These are phyloP conservation scores for Tuber borchii DNA, from an alignment of 495 filamentous ascomycete genomes.

Conservation along the genomic window DNA sequence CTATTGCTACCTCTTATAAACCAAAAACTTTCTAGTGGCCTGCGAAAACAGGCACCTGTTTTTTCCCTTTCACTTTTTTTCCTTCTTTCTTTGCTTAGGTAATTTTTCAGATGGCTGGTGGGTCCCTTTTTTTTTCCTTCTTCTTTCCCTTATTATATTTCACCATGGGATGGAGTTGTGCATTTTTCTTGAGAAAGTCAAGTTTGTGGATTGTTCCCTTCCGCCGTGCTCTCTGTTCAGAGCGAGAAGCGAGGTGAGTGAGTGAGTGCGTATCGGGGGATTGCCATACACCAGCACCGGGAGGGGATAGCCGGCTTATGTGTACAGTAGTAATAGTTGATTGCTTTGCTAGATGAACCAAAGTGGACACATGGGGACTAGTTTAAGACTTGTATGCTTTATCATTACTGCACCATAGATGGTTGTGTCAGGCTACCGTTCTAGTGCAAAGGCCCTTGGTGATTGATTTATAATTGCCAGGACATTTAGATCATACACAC, in stretches of 20 bases:
- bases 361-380: neutral
- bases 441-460: neutral
- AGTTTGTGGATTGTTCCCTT: neutral
- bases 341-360: neutral
- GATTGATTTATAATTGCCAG: neutral
- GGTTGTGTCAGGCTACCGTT: neutral
- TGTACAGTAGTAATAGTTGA: neutral
- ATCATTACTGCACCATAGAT: neutral
- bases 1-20: neutral
- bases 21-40: constrained; percentile 9
- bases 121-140: constrained; percentile 2
- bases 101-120: neutral
- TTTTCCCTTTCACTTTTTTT: neutral
- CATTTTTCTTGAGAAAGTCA: neutral
- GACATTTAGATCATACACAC: neutral
- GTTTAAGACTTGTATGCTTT: neutral
- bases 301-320: neutral
- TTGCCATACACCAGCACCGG: neutral
- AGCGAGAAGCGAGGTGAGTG: no score
- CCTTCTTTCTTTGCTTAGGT: neutral
- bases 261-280: neutral
- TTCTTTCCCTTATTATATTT: neutral
- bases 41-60: neutral
- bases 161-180: neutral
- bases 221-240: neutral